phyloP scores from a whole-genome alignment of 202 grass and related monocot species.

The Digitaria exilis region DNA sequence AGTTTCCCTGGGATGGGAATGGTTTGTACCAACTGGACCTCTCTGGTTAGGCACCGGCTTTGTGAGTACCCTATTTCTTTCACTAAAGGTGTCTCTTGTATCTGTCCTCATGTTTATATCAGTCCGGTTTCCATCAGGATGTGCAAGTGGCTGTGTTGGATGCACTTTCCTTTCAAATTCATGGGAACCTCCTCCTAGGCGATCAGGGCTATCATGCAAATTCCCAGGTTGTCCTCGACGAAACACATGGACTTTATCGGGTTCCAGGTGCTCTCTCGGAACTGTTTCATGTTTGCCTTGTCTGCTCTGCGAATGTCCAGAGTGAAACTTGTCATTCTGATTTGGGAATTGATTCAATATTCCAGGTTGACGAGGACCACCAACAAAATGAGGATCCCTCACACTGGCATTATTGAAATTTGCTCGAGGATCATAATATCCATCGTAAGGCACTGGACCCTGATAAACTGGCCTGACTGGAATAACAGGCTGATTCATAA shows the following conservation, averaged over 20 bases:
- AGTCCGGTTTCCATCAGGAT: slow-evolving; percentile 40
- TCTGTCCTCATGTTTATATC: slow-evolving; percentile 40
- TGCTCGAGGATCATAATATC: slow-evolving; percentile 65
- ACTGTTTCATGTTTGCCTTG: slow-evolving; percentile 47
- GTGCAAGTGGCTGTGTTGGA: slow-evolving; percentile 42
- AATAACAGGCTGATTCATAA: slow-evolving; percentile 74
- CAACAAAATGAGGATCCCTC: slow-evolving; percentile 52
- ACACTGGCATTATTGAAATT: slow-evolving; percentile 57
- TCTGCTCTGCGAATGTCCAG: slow-evolving; percentile 54
- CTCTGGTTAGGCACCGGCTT: slow-evolving; percentile 41
- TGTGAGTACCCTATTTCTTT: slow-evolving; percentile 49
- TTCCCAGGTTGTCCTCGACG: slow-evolving; percentile 57
- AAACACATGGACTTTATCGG: slow-evolving; percentile 44
- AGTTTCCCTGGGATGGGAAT: slow-evolving; percentile 32
- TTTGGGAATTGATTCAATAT: slow-evolving; percentile 63
- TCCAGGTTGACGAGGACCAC: slow-evolving; percentile 52
- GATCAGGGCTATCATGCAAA: slow-evolving; percentile 61
- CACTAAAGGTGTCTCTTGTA: slow-evolving; percentile 27
- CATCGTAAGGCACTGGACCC: slow-evolving; percentile 66
- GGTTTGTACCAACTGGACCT: slow-evolving; percentile 21
- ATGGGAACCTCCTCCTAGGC: slow-evolving; percentile 38
- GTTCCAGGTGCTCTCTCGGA: slow-evolving; percentile 44
- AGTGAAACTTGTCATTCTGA: slow-evolving; percentile 50
- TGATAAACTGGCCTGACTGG: slow-evolving; percentile 69
- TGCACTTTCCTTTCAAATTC: slow-evolving; percentile 47